Percentiles rank a stretch among this genome's conserved stretches.
phyloP scores from a whole-genome alignment of 2,329 filamentous ascomycete species.

The Fusarium luffae region DNA sequence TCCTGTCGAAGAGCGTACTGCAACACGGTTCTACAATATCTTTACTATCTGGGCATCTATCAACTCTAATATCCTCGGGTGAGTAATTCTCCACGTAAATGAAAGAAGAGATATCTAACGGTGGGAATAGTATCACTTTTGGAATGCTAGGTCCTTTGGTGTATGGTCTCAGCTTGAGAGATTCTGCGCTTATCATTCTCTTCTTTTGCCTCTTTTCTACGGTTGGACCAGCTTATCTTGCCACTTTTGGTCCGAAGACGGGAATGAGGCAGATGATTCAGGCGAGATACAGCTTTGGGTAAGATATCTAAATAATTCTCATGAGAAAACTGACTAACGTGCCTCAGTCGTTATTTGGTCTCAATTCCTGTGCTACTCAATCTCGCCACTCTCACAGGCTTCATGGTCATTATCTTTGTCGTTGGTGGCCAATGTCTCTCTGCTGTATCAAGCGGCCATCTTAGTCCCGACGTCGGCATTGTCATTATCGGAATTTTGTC shows the following conservation, averaged over 20 bases:
- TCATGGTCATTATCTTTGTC: conserved; percentile 70
- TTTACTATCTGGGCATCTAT: conserved; percentile 63
- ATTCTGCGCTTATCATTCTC: conserved; percentile 68
- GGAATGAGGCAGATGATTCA: conserved; percentile 75
- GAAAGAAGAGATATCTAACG: conserved; percentile 6
- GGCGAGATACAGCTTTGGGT: conserved; percentile 72
- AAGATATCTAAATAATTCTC: conserved; percentile 9
- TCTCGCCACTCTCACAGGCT: conserved; percentile 71
- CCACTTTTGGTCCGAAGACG: conserved; percentile 68
- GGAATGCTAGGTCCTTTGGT: conserved; percentile 69
- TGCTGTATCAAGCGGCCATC: conserved; percentile 59
- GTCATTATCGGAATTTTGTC: conserved; percentile 68
- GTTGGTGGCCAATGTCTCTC: conserved; percentile 69
- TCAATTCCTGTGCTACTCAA: conserved; percentile 71
- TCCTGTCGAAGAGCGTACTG: conserved; percentile 54
- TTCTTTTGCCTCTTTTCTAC: conserved; percentile 71
- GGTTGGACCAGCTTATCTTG: conserved; percentile 65
- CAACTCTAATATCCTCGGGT: conserved; percentile 61
- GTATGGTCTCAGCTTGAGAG: conserved; percentile 66
- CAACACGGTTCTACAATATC: conserved; percentile 56
- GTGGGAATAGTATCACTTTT: conserved; percentile 63
- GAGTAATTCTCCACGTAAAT: conserved; percentile 24
- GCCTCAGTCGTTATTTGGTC: conserved; percentile 62
- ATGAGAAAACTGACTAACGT: not conserved
- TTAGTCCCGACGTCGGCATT: conserved; percentile 68